Evolutionary conservation across 345 rosid genomes (phyloP).

Genomic region (Ceriops zippeliana): DNA sequence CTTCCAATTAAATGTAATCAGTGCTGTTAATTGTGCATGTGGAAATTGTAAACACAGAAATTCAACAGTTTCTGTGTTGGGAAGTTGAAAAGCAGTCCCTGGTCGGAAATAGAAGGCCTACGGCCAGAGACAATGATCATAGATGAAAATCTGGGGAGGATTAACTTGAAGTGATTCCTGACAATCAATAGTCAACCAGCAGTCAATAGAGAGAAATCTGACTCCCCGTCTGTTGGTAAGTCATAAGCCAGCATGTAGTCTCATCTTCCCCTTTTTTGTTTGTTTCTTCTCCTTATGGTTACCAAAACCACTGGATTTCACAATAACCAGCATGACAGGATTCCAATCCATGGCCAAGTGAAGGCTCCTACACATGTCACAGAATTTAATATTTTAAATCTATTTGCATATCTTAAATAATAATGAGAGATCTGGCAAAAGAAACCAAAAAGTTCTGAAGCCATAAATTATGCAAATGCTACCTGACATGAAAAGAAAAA

Average conservation of each 20-base stretch:
- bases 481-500: neutral
- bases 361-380: too few species aligned
- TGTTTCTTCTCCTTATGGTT: too few species aligned
- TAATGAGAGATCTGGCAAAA: too few species aligned
- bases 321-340: too few species aligned
- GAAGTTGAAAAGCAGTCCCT: slow-evolving; percentile 76
- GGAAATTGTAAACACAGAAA: slow-evolving; percentile 51
- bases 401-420: too few species aligned
- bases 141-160: slow-evolving; percentile 70
- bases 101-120: slow-evolving; percentile 94
- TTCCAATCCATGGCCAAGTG: too few species aligned
- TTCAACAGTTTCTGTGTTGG: slow-evolving; percentile 77
- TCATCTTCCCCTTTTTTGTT: too few species aligned
- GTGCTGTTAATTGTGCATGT: slow-evolving; percentile 15
- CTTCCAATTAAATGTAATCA: slow-evolving; percentile 1
- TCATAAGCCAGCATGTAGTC: neutral
- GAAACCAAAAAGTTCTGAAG: too few species aligned
- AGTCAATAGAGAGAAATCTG: slow-evolving; percentile 80
- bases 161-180: slow-evolving; percentile 83
- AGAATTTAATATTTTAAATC: too few species aligned
- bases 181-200: slow-evolving; percentile 98
- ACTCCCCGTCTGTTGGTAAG: slow-evolving; percentile 78
- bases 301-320: too few species aligned
- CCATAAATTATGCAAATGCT: too few species aligned
- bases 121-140: slow-evolving; percentile 95